Conservation (phyloP, 352 stramenopile species). For the Phytophthora colocasiae region DNA sequence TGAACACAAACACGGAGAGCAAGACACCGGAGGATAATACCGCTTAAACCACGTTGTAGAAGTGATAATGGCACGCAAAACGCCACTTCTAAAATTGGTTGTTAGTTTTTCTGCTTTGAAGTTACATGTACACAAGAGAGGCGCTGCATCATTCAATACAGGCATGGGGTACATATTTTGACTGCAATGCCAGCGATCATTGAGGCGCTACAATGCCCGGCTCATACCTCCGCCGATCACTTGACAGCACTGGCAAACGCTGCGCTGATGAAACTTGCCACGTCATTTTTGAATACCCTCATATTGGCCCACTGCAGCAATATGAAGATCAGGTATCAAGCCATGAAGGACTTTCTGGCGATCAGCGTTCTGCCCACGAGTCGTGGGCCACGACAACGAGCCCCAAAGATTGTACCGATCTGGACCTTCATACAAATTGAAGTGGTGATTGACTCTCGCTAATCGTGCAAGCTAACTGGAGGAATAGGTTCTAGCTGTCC, state of each 20-base stretch:
- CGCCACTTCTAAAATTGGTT: no score
- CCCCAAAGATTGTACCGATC: no score
- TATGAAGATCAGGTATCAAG: neutral
- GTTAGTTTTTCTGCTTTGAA: no score
- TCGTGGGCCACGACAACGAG: no score
- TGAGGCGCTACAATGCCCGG: no score
- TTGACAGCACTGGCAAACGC: neutral
- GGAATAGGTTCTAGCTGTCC: constrained; percentile 2
- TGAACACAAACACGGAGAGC: constrained; percentile 2
- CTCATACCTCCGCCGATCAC: neutral
- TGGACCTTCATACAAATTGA: constrained; percentile 3
- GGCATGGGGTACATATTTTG: no score
- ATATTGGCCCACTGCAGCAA: neutral
- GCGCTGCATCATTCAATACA: no score
- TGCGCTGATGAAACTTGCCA: neutral
- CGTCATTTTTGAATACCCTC: neutral
- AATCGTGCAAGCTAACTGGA: constrained; percentile 4
- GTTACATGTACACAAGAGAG: neutral
- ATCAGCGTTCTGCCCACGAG: neutral
- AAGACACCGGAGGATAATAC: neutral
- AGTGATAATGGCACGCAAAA: no score
- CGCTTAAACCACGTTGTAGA: neutral
- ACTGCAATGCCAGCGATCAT: no score
- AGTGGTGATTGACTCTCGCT: constrained; percentile 1
- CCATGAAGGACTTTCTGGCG: neutral